Conservation (phyloP, 2,329 filamentous ascomycete species). For the Monosporascus sp. region DNA sequence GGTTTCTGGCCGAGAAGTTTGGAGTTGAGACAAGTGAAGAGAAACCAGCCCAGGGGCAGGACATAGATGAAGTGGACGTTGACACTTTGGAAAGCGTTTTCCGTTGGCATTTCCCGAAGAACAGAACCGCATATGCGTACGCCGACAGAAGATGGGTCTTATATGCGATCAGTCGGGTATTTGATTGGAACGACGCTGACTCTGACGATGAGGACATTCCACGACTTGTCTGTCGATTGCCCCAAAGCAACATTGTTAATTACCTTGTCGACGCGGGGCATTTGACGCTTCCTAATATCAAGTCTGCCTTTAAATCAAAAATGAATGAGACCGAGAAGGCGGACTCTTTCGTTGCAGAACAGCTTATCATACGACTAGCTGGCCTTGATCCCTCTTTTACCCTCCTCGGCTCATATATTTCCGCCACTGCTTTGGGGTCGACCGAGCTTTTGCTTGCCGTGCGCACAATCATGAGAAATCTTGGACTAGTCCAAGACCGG, state of each 20-base stretch:
- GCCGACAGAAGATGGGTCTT: constrained; percentile 62
- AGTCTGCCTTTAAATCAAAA: constrained; percentile 50
- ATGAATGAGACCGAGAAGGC: constrained; percentile 36
- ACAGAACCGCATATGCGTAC: constrained; percentile 41
- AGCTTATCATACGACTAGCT: constrained; percentile 57
- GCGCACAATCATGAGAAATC: constrained; percentile 61
- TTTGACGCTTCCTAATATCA: constrained; percentile 53
- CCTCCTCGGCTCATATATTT: constrained; percentile 60
- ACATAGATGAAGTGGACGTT: constrained; percentile 14
- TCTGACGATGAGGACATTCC: constrained; percentile 37
- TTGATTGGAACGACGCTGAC: constrained; percentile 47
- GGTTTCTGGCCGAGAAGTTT: constrained; percentile 44
- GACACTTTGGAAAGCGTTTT: constrained; percentile 20
- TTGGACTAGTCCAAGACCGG: constrained; percentile 52
- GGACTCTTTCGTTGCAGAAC: constrained; percentile 49
- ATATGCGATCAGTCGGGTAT: constrained; percentile 57
- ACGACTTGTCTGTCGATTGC: constrained; percentile 36
- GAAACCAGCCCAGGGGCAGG: constrained; percentile 12
- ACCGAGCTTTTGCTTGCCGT: constrained; percentile 63
- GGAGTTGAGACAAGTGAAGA: constrained; percentile 33
- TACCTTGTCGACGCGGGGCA: constrained; percentile 58
- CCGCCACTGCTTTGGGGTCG: constrained; percentile 59
- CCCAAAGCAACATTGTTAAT: constrained; percentile 49
- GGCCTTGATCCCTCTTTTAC: constrained; percentile 65
- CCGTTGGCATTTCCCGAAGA: constrained; percentile 48